Percentiles rank a stretch among this genome's conserved stretches.
These are phyloP conservation scores for Kurtzmaniella fragi DNA, from an alignment of 805 yeast genomes.

Conservation along the genomic window DNA sequence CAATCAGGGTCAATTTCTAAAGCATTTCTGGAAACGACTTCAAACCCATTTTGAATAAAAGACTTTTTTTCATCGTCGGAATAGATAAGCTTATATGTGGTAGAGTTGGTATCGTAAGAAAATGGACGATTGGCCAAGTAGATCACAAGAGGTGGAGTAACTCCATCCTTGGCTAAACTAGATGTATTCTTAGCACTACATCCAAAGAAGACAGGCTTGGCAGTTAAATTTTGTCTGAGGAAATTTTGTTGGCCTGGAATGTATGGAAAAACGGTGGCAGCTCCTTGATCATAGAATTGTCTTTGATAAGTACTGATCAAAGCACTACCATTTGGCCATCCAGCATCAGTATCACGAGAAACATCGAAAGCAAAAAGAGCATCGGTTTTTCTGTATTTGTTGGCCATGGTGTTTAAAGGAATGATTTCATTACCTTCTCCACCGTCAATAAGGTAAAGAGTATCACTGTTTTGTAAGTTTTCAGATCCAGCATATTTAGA, in stretches of 20 bases:
- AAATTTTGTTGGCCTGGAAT: slow-evolving; percentile 33
- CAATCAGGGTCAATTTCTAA: slow-evolving; percentile 31
- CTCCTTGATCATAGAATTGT: too few species aligned
- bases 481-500: slow-evolving; percentile 4
- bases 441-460: slow-evolving; percentile 35
- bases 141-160: slow-evolving; percentile 32
- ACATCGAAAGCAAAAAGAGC: slow-evolving; percentile 35
- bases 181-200: slow-evolving; percentile 35
- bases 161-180: slow-evolving; percentile 30
- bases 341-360: slow-evolving; percentile 18
- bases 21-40: slow-evolving; percentile 26
- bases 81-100: slow-evolving; percentile 28
- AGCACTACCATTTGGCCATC: slow-evolving; percentile 33
- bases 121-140: slow-evolving; percentile 37
- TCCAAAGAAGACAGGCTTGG: slow-evolving; percentile 38
- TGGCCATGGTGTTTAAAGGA: slow-evolving; percentile 28
- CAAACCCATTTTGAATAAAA: slow-evolving; percentile 34
- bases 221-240: slow-evolving; percentile 27
- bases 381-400: slow-evolving; percentile 31
- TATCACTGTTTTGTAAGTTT: too few species aligned
- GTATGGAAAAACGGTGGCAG: slow-evolving; percentile 30
- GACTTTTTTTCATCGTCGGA: slow-evolving; percentile 31
- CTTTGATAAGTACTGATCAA: slow-evolving; percentile 28
- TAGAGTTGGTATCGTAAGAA: slow-evolving; percentile 27
- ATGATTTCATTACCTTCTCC: slow-evolving; percentile 34